A percentile compares a stretch with the other conserved stretches of the same genome.
These are phyloP conservation scores for Alternaria incomplexa DNA, from an alignment of 2,329 filamentous ascomycete species.

Conservation along the genomic window DNA sequence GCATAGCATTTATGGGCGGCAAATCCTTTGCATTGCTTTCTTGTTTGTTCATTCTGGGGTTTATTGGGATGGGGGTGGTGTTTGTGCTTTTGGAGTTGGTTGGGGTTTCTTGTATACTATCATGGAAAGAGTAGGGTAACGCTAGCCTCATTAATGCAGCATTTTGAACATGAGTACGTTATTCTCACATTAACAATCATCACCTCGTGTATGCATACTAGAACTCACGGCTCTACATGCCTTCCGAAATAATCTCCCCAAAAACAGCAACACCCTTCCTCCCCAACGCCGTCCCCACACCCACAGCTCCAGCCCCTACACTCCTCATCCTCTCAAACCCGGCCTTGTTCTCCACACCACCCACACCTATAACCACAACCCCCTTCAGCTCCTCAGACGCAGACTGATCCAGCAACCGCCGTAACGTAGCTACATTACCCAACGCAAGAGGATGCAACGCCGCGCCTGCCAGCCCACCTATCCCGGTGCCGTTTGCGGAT, in stretches of 20 bases:
- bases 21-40: not conserved
- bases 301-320: slow-evolving; percentile 71
- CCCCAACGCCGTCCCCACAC: slow-evolving; percentile 70
- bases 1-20: slow-evolving; percentile 7
- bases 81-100: not conserved
- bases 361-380: slow-evolving; percentile 73
- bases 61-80: not conserved
- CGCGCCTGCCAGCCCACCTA: slow-evolving; percentile 75
- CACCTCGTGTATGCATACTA: no score
- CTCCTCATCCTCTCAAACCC: slow-evolving; percentile 68
- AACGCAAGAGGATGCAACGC: slow-evolving; percentile 75
- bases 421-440: slow-evolving; percentile 76
- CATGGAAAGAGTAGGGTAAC: not conserved
- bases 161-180: not conserved
- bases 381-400: slow-evolving; percentile 54
- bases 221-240: no score
- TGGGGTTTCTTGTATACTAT: not conserved
- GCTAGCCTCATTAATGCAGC: not conserved
- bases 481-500: slow-evolving; percentile 61
- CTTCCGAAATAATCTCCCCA: slow-evolving; percentile 55
- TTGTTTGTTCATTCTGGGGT: not conserved
- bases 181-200: no score
- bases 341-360: slow-evolving; percentile 69
- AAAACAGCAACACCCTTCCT: slow-evolving; percentile 68
- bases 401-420: slow-evolving; percentile 62